phyloP scores from a whole-genome alignment of 139 green algal genomes.

The Microglena sp. region DNA sequence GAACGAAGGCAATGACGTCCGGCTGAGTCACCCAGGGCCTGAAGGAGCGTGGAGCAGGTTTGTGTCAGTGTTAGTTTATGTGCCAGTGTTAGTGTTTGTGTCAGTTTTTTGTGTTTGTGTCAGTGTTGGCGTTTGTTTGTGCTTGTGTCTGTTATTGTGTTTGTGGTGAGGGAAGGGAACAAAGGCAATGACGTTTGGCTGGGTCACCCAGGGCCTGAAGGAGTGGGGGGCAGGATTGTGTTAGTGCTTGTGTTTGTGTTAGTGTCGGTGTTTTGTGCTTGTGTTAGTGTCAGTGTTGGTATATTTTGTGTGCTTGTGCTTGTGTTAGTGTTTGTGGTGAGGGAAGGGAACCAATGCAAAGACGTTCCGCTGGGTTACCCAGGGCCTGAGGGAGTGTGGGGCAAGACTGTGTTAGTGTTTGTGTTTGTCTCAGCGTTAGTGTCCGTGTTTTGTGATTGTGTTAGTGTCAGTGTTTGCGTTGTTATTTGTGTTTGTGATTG shows the following conservation, averaged over 20 bases:
- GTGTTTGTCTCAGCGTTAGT: not conserved
- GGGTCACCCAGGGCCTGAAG: conserved; percentile 14
- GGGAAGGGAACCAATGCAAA: too few relatives aligned
- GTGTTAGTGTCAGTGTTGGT: not conserved
- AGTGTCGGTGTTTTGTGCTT: not conserved
- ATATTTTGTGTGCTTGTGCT: not conserved
- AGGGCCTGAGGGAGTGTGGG: too few relatives aligned
- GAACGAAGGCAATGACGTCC: not conserved
- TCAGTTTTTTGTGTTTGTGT: not conserved
- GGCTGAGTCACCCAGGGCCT: conserved; percentile 14
- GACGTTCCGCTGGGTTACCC: too few relatives aligned
- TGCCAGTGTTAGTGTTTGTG: not conserved
- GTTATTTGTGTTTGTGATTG: not conserved
- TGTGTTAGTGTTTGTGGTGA: too few relatives aligned
- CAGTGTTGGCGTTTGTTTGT: not conserved
- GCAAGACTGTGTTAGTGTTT: not conserved
- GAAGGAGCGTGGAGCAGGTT: not conserved
- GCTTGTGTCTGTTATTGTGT: not conserved
- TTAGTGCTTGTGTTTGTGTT: not conserved
- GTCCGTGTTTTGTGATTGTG: not conserved
- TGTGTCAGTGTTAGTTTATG: not conserved
- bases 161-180: not conserved
- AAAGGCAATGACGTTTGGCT: not conserved
- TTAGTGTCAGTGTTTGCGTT: not conserved
- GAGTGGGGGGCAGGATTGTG: not conserved